Evolutionary conservation across 176 grass and related monocot genomes (phyloP).

Genomic region (Avena insularis): DNA sequence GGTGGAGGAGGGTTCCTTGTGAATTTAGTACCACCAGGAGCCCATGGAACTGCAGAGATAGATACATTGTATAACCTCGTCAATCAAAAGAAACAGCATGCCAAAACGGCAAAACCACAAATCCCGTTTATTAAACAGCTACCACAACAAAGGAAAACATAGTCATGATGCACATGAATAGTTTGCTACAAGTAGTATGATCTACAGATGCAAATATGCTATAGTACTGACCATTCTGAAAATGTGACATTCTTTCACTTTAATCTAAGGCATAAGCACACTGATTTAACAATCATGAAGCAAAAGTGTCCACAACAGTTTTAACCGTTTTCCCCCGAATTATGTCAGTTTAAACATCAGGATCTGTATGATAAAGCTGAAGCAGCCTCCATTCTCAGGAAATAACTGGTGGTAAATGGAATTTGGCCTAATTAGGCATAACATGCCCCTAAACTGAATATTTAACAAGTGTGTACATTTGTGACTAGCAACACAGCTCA

Average conservation of each 20-base stretch:
- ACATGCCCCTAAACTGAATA: neutral
- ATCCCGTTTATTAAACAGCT: neutral
- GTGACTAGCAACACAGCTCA: neutral
- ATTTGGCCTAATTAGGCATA: neutral
- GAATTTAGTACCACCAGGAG: conserved; percentile 90
- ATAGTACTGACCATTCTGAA: conserved; percentile 1
- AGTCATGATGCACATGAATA: neutral
- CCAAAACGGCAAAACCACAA: neutral
- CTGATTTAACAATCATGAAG: neutral
- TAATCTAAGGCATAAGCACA: neutral
- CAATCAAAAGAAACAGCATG: neutral
- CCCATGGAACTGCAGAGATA: conserved; percentile 82
- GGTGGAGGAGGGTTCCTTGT: conserved; percentile 91
- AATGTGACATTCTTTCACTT: neutral
- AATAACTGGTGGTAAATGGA: no score
- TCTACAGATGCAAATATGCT: conserved; percentile 13
- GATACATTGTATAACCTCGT: conserved; percentile 8
- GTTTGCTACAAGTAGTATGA: neutral
- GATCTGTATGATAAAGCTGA: neutral
- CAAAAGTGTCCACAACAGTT: neutral
- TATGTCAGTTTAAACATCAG: neutral
- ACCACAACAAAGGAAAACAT: conserved; percentile 10
- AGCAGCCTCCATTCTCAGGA: neutral
- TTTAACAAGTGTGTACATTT: neutral
- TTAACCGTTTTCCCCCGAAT: neutral